phyloP scores from a whole-genome alignment of 306 rosid species.

The Fragaria nilgerrensis region DNA sequence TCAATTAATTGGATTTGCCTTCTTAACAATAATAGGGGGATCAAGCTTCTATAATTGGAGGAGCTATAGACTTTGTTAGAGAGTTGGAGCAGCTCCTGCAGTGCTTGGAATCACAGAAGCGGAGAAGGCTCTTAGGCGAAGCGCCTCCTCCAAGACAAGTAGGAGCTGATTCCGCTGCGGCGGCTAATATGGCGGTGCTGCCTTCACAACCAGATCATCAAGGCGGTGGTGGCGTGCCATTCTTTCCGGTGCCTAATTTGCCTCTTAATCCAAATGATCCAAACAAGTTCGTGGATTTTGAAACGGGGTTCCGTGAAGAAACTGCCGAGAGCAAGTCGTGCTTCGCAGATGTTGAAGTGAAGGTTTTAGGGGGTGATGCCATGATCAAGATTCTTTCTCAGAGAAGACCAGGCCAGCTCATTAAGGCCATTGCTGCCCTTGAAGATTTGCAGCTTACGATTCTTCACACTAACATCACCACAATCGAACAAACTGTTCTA shows the following conservation, averaged over 20 bases:
- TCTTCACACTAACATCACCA: conserved; percentile 94
- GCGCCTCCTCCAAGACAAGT: conserved; percentile 43
- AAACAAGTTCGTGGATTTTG: conserved; percentile 58
- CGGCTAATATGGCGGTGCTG: background rate
- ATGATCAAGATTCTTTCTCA: conserved; percentile 86
- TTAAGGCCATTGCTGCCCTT: conserved; percentile 88
- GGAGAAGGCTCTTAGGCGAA: conserved; percentile 75
- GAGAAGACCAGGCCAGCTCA: conserved; percentile 86
- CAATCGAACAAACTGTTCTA: conserved; percentile 94
- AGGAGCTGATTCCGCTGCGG: conserved; percentile 17
- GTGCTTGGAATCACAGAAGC: conserved; percentile 88
- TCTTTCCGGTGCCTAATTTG: conserved; percentile 36
- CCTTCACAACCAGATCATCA: conserved; percentile 24
- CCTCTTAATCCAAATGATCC: conserved; percentile 47
- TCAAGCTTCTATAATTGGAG: conserved; percentile 98
- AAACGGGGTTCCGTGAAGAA: conserved; percentile 61
- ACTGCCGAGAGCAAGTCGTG: conserved; percentile 84
- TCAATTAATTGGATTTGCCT: background rate
- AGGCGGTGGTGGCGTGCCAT: conserved; percentile 23
- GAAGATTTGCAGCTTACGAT: conserved; percentile 87
- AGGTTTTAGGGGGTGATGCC: conserved; percentile 81
- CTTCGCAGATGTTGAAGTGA: conserved; percentile 95
- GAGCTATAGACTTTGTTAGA: conserved; percentile 95
- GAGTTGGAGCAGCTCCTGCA: conserved; percentile 93
- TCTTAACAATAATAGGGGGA: conserved; percentile 55